Percentiles rank a stretch among this genome's conserved stretches.
Evolutionary conservation across 2,329 filamentous ascomycete genomes (phyloP).

Genomic region (Neospermospora avenae): DNA sequence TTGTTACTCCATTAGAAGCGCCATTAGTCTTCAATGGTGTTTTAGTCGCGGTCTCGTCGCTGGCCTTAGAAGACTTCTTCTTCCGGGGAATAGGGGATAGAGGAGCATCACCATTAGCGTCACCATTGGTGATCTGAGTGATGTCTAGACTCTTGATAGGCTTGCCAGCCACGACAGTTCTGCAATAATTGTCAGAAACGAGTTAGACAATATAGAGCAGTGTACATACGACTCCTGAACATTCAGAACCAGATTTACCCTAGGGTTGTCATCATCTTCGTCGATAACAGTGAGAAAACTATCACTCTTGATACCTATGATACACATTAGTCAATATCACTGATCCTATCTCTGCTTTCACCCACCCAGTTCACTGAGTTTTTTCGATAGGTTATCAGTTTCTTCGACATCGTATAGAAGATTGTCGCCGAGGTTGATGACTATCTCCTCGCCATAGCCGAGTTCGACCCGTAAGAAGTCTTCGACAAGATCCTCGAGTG

Average conservation of each 20-base stretch:
- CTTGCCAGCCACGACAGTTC: slow-evolving; percentile 43
- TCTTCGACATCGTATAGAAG: slow-evolving; percentile 89
- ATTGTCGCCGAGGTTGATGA: slow-evolving; percentile 68
- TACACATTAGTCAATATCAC: slow-evolving; percentile 1
- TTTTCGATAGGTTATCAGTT: slow-evolving; percentile 79
- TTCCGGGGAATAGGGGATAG: slow-evolving; percentile 29
- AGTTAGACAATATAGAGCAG: not conserved
- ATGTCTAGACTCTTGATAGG: slow-evolving; percentile 46
- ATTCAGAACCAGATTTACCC: slow-evolving; percentile 76
- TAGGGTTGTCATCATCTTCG: slow-evolving; percentile 68
- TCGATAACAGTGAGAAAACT: slow-evolving; percentile 82
- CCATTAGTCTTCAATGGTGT: slow-evolving; percentile 16
- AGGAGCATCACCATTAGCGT: slow-evolving; percentile 15
- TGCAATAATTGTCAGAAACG: slow-evolving; percentile 13
- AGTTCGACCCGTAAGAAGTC: slow-evolving; percentile 67
- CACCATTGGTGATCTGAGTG: slow-evolving; percentile 8
- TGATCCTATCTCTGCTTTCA: not conserved
- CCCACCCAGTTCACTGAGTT: slow-evolving; percentile 70
- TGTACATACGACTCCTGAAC: slow-evolving; percentile 59
- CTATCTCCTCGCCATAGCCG: slow-evolving; percentile 78
- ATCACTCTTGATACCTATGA: slow-evolving; percentile 62
- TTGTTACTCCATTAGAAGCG: not conserved
- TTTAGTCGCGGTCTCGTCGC: not conserved
- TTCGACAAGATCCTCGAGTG: slow-evolving; percentile 75
- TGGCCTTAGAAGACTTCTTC: slow-evolving; percentile 16